Conservation (phyloP, 75 land plant species). For the Isoetes taiwanensis region DNA sequence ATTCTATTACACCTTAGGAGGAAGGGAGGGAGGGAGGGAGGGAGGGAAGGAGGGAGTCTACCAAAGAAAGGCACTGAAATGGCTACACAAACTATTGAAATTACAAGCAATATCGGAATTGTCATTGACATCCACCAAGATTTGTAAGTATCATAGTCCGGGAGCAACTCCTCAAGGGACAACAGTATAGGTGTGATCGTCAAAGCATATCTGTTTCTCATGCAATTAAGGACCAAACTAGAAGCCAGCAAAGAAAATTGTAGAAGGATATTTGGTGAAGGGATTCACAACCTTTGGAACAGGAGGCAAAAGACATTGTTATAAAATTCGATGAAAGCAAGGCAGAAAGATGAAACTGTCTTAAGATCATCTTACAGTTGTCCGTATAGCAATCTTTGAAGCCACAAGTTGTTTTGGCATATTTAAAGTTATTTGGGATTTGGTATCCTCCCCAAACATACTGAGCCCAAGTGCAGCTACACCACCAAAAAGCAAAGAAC, state of each 20-base stretch:
- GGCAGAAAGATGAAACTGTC: too few relatives aligned
- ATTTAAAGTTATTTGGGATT: slow-evolving; percentile 72
- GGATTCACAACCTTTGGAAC: slow-evolving; percentile 42
- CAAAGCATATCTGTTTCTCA: slow-evolving; percentile 50
- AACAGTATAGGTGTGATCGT: slow-evolving; percentile 80
- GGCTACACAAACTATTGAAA: slow-evolving; percentile 69
- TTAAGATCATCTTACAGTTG: slow-evolving; percentile 64
- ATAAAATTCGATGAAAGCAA: too few relatives aligned
- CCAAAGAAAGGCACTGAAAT: slow-evolving; percentile 84
- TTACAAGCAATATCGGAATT: slow-evolving; percentile 55
- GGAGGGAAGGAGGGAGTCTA: background rate
- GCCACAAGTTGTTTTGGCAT: slow-evolving; percentile 50
- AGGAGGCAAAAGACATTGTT: too few relatives aligned
- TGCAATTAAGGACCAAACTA: slow-evolving; percentile 6
- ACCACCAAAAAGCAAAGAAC: slow-evolving; percentile 51
- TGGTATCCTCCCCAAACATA: slow-evolving; percentile 67
- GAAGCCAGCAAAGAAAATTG: too few relatives aligned
- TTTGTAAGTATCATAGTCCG: slow-evolving; percentile 11
- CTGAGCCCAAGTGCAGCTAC: slow-evolving; percentile 49
- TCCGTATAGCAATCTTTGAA: slow-evolving; percentile 79
- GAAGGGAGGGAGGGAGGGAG: too few relatives aligned
- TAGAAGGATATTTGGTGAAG: slow-evolving; percentile 29
- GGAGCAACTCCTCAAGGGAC: slow-evolving; percentile 86
- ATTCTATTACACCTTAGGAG: too few relatives aligned
- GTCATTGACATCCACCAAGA: slow-evolving; percentile 9